Conservation (phyloP, 139 green algal genomes). For the Helicosporidium sp. region DNA sequence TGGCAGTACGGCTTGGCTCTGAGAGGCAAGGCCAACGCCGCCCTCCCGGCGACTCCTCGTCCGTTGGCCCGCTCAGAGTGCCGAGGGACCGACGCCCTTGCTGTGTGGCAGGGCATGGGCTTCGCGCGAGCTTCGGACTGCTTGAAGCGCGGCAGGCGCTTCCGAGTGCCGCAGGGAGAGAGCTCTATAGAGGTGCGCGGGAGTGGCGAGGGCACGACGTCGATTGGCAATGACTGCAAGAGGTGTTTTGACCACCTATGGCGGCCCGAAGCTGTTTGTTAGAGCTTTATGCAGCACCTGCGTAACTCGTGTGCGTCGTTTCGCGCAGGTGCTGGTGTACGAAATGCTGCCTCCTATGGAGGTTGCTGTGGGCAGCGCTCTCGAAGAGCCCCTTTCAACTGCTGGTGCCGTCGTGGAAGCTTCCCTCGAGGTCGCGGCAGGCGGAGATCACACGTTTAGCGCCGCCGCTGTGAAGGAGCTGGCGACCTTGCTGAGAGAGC, state of each 20-base stretch:
- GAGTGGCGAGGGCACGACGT: too few relatives aligned
- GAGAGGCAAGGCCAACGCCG: slow-evolving; percentile 3
- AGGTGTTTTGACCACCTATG: too few relatives aligned
- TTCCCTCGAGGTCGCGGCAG: too few relatives aligned
- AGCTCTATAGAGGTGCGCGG: slow-evolving; percentile 4
- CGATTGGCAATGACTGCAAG: too few relatives aligned
- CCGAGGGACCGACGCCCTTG: slow-evolving; percentile 2
- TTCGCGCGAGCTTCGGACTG: slow-evolving; percentile 5
- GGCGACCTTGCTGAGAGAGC: slow-evolving; percentile 5
- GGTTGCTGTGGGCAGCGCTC: too few relatives aligned
- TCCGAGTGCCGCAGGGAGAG: neutral
- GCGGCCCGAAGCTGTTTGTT: too few relatives aligned
- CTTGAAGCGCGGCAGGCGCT: slow-evolving; percentile 1
- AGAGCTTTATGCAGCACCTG: too few relatives aligned
- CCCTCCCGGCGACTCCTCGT: slow-evolving; percentile 7
- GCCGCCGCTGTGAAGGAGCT: slow-evolving; percentile 1
- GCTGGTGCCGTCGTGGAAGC: too few relatives aligned
- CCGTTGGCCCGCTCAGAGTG: slow-evolving; percentile 3
- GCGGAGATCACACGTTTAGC: neutral
- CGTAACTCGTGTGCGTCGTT: too few relatives aligned
- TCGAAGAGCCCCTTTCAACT: too few relatives aligned
- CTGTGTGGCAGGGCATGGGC: slow-evolving; percentile 12
- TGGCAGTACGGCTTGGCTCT: slow-evolving; percentile 10
- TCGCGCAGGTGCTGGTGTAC: neutral
- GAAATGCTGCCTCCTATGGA: neutral